Evolutionary conservation across 495 filamentous ascomycete genomes (phyloP), one percentile per base, ranked within the genome.

Genomic region (Penicillium crystallinum): DNA sequence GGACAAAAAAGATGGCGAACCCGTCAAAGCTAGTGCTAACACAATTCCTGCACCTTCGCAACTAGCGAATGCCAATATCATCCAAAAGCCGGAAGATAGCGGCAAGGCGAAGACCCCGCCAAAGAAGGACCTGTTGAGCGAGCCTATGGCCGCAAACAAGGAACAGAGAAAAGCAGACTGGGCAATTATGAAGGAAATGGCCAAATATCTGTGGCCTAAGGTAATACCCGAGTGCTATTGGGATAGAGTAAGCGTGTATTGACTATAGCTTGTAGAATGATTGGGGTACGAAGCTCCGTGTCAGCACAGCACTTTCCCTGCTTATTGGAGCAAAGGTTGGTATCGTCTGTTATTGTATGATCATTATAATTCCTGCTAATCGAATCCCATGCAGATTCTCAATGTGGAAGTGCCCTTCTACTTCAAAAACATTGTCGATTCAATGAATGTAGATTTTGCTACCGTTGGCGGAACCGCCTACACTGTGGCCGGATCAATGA

Each of bases 391-490:
- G 21, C 60, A 87, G 84, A 78, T 96, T 49, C 77, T 97, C 58
- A 98, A 97, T 69, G 95, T 98, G 6, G 90, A 98, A 72, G 87
- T 98, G 34, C 93, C 93, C 4, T 98, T 98, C 70, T 98, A 96
- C 74, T 97, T 98, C 76, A 96, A 97, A 69, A 89, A 77, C 66
- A 98, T 98, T 57, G 87, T 98, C 38, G 93, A 98, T 66, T 84
- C 85, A 18, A 95, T 98, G 89, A 98, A 98, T 64, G 79, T 98
- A 55, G 93, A 97, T 64, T 88, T 97, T 69, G 80, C 82, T 3
- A 76, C 84, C 6, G 63, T 90, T 2, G 91, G 88, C 10, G 91
- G 90, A 0, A 96, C 90, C 0, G 95, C 89, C 17, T 86, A 84
- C 58, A 91, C 90, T 4, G 85, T 91, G 2, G 93, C 91, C 11